Percentiles rank a stretch among this genome's conserved stretches.
Evolutionary conservation across 2,329 filamentous ascomycete species (phyloP).

Genomic region (Phialophora verrucosa): DNA sequence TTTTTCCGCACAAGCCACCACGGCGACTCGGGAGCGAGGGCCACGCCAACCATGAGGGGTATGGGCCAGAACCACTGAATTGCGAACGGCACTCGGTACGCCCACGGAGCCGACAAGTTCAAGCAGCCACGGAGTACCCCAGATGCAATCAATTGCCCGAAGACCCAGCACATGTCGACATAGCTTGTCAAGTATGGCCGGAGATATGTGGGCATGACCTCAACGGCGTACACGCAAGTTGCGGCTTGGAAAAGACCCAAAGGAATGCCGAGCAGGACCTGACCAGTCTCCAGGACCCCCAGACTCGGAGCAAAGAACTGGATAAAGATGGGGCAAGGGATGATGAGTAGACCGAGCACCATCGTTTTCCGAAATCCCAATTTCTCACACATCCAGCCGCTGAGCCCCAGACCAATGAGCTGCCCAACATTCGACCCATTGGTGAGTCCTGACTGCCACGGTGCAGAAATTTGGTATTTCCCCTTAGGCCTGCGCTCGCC

Average conservation of each 20-base stretch:
- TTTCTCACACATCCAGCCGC: slow-evolving; percentile 67
- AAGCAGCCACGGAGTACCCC: slow-evolving; percentile 45
- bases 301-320: slow-evolving; percentile 48
- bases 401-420: slow-evolving; percentile 69
- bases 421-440: slow-evolving; percentile 66
- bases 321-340: slow-evolving; percentile 46
- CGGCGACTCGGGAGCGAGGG: slow-evolving; percentile 48
- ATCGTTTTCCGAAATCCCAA: slow-evolving; percentile 71
- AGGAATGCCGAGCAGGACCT: slow-evolving; percentile 47
- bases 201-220: slow-evolving; percentile 41
- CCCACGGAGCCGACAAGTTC: slow-evolving; percentile 43
- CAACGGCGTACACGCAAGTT: slow-evolving; percentile 42
- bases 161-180: slow-evolving; percentile 51
- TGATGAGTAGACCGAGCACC: slow-evolving; percentile 61
- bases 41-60: slow-evolving; percentile 51
- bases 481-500: slow-evolving; percentile 45
- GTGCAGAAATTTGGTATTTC: slow-evolving; percentile 51
- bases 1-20: slow-evolving; percentile 50
- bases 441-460: slow-evolving; percentile 63
- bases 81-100: slow-evolving; percentile 46
- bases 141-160: slow-evolving; percentile 44
- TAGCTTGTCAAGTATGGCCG: slow-evolving; percentile 45
- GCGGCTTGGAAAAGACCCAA: slow-evolving; percentile 55
- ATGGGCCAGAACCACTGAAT: slow-evolving; percentile 60
- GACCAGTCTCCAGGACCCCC: slow-evolving; percentile 42